phyloP scores from a whole-genome alignment of 495 filamentous ascomycete genomes.

The Bathelium albidoporum region DNA sequence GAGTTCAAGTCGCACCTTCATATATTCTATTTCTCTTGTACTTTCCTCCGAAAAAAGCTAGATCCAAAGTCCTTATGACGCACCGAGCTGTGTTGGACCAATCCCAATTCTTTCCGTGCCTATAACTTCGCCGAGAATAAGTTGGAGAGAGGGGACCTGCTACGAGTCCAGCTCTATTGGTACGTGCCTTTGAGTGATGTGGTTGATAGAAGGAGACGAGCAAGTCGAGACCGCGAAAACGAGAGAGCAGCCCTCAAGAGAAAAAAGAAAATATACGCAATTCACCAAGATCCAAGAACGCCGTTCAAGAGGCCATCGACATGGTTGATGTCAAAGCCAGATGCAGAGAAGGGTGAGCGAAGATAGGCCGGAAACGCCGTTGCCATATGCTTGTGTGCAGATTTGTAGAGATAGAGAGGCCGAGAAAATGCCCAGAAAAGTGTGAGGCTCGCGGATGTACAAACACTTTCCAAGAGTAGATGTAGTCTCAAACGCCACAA shows the following conservation, averaged over 20 bases:
- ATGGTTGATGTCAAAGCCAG: background rate
- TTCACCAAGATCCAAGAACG: background rate
- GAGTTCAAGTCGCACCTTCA: background rate
- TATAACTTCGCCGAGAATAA: background rate
- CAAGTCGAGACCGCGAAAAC: background rate
- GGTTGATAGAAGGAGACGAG: background rate
- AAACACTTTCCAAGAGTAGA: too few relatives aligned
- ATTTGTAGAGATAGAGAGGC: background rate
- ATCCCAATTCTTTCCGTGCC: background rate
- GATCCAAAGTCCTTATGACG: background rate
- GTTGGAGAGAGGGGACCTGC: background rate
- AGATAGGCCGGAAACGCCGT: conserved; percentile 1
- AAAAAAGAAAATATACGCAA: background rate
- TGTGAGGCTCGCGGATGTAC: too few relatives aligned
- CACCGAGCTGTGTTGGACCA: conserved; percentile 1
- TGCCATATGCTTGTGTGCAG: background rate
- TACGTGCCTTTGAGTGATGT: background rate
- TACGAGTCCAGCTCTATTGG: background rate
- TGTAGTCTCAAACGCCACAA: background rate
- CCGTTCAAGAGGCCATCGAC: background rate
- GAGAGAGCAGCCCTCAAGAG: background rate
- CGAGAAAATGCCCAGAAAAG: background rate
- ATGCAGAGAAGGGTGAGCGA: background rate
- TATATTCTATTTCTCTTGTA: background rate
- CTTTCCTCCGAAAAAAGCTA: background rate